Evolutionary conservation across 2,329 filamentous ascomycete species (phyloP).

Genomic region (Pseudocercospora cruenta): DNA sequence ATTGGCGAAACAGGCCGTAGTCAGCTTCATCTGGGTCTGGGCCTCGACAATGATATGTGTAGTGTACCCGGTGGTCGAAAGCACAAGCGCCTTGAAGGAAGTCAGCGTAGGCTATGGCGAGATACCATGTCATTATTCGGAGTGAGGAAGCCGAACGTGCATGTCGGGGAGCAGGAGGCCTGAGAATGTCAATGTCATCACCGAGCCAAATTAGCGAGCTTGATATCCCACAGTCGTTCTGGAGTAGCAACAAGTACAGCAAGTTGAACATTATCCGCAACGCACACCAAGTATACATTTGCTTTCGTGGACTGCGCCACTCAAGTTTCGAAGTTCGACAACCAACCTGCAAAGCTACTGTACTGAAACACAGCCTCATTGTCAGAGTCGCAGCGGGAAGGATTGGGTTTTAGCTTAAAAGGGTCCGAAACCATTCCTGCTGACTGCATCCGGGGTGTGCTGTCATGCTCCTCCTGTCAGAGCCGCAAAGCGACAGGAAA

Average conservation of each 20-base stretch:
- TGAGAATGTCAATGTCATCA: not conserved
- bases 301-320: not conserved
- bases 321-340: not conserved
- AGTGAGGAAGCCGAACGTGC: constrained; percentile 3
- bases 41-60: constrained; percentile 44
- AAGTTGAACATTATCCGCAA: not conserved
- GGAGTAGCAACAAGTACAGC: not conserved
- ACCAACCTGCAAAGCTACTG: not conserved
- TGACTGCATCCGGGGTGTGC: not conserved
- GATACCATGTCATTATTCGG: constrained; percentile 4
- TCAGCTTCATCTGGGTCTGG: constrained; percentile 51
- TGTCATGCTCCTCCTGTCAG: not conserved
- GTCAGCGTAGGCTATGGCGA: not conserved
- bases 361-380: not conserved
- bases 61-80: constrained; percentile 40
- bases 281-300: not conserved
- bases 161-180: not conserved
- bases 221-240: not conserved
- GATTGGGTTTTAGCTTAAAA: not conserved
- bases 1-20: constrained; percentile 27
- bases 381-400: not conserved
- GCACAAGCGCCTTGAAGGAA: constrained; percentile 4
- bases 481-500: not conserved
- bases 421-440: not conserved
- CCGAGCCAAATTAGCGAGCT: not conserved